phyloP scores from a whole-genome alignment of 495 filamentous ascomycete species.

The Durotheca rogersii region DNA sequence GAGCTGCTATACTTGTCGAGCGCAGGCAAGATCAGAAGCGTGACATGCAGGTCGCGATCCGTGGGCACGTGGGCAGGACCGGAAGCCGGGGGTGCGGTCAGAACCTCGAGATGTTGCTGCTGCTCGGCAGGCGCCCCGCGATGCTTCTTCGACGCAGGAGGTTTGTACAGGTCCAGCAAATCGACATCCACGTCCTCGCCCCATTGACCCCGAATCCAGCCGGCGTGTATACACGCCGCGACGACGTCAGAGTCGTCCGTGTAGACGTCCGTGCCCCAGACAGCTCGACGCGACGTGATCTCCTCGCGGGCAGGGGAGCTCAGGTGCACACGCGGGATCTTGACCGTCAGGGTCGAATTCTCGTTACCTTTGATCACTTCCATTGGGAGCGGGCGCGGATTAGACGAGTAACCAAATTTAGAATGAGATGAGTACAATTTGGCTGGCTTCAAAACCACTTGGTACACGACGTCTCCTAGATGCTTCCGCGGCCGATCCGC shows the following conservation, averaged over 20 bases:
- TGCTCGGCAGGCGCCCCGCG: conserved; percentile 25
- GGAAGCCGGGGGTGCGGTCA: conserved; percentile 45
- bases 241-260: conserved; percentile 94
- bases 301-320: conserved; percentile 67
- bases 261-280: conserved; percentile 94
- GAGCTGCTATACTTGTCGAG: conserved; percentile 74
- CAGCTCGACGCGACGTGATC: conserved; percentile 70
- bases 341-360: conserved; percentile 87
- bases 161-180: conserved; percentile 64
- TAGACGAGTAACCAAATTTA: conserved; percentile 68
- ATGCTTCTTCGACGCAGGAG: conserved; percentile 33
- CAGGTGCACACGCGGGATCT: conserved; percentile 79
- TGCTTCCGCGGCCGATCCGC: conserved; percentile 72
- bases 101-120: conserved; percentile 38
- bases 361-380: conserved; percentile 73
- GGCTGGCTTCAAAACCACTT: conserved; percentile 58
- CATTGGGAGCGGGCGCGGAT: conserved; percentile 69
- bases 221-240: conserved; percentile 89
- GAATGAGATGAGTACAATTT: conserved; percentile 45
- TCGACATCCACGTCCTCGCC: conserved; percentile 65
- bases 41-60: conserved; percentile 80
- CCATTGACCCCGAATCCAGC: conserved; percentile 89
- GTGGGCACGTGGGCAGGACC: conserved; percentile 55
- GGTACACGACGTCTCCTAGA: conserved; percentile 62
- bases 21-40: conserved; percentile 74